Base-by-base conservation (phyloP, 2,329 filamentous ascomycete genomes). In the Colletotrichum tropicale region DNA sequence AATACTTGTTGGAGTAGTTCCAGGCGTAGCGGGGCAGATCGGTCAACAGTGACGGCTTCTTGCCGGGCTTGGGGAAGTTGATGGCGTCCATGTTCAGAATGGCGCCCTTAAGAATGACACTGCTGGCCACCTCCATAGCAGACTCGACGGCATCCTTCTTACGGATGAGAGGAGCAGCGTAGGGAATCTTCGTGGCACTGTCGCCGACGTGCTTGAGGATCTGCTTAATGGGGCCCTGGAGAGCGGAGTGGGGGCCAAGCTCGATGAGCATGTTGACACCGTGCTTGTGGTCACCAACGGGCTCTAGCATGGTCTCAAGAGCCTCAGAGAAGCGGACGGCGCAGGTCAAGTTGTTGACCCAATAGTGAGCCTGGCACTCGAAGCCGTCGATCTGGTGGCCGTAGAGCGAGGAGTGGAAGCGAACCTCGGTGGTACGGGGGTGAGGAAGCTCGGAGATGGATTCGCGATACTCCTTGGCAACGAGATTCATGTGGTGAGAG, bases 401-500 rank as follows among this genome's bases (percentile, higher is more conserved):
- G 1, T 85, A 77, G 2, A 89, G 81, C 0, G 88, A 89, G 1
- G 88, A 89, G 79, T 88, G 86, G 80, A 89, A 89, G 32, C 82
- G 80, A 8, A 86, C 83, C 2, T 83, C 78, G 0, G 83, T 83
- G 1, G 81, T 79, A 5, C 82, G 78, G 2, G 86, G 83, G 2
- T 81, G 78, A 9, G 66, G 69, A 5, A 91, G 81, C 75, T 85
- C 82, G 9, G 87, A 85, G 5, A 91, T 82, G 5, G 85, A 86
- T 1, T 81, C 79, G 48, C 85, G 83, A 28, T 77, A 77, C 13
- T 69, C 70, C 48, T 74, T 70, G 2, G 88, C 87, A 2, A 90
- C 83, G 3, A 86, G 80, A 65, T 87, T 85, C 89, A 91, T 91
- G 77, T 90, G 88, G 43, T 86, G 83, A 0, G 89, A 91, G 79